Evolutionary conservation across 225 moss, liverwort and hornwort species (phyloP).

Genomic region (Straminergon stramineum): DNA sequence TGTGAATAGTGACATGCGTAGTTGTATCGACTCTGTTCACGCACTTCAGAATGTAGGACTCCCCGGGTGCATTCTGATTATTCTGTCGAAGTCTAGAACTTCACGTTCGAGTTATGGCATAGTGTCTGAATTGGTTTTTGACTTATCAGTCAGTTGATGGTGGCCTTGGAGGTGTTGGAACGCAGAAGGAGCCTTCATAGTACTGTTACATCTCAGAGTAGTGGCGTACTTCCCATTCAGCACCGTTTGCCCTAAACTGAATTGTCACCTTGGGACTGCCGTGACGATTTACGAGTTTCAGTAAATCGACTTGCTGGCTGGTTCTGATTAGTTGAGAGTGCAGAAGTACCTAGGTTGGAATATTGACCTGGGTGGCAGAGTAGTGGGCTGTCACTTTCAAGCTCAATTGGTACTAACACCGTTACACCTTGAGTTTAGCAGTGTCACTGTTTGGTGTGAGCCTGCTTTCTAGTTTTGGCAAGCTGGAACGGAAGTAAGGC

Average conservation of each 20-base stretch:
- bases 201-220: not conserved
- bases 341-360: not conserved
- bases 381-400: not conserved
- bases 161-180: conserved; percentile 1
- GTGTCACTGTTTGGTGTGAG: not conserved
- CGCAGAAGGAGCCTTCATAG: not conserved
- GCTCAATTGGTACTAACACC: conserved; percentile 1
- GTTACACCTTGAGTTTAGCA: conserved; percentile 12
- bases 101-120: not conserved
- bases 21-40: not conserved
- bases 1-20: not conserved
- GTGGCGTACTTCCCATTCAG: not conserved
- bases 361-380: not conserved
- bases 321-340: not conserved
- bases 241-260: not conserved
- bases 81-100: not conserved
- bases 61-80: not conserved
- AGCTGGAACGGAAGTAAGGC: not conserved
- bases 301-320: not conserved
- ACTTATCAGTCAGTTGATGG: not conserved
- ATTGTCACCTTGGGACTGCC: not conserved
- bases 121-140: not conserved
- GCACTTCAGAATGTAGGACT: not conserved
- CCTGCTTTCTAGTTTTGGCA: not conserved
- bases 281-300: not conserved